Percentiles rank a stretch among this genome's conserved stretches.
Evolutionary conservation across 768 basidiomycete genomes (phyloP).

Genomic region (Kwoniella europaea): DNA sequence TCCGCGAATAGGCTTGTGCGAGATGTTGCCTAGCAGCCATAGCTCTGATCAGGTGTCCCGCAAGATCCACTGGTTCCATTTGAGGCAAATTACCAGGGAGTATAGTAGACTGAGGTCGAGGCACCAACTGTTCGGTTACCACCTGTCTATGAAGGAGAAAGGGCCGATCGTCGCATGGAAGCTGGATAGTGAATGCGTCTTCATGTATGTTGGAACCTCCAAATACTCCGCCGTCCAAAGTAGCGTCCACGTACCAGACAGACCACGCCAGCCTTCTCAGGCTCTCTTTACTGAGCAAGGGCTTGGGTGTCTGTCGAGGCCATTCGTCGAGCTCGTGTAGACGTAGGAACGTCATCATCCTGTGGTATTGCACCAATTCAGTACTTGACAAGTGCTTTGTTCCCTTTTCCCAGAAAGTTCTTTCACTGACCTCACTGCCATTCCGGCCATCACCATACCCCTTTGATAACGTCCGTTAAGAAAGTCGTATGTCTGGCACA

Average conservation of each 20-base stretch:
- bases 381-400: not conserved
- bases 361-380: not conserved
- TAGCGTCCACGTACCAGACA: conserved; percentile 28
- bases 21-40: conserved; percentile 18
- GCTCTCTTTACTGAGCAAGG: conserved; percentile 25
- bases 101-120: not conserved
- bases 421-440: conserved; percentile 26
- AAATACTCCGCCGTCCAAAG: conserved; percentile 24
- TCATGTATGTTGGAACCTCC: conserved; percentile 28
- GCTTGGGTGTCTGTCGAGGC: conserved; percentile 20
- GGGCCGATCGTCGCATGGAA: conserved; percentile 26
- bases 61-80: conserved; percentile 1
- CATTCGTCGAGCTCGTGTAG: conserved; percentile 32
- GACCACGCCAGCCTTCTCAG: conserved; percentile 35
- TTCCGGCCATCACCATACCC: conserved; percentile 32
- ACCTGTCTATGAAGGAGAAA: conserved; percentile 24
- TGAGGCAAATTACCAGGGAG: not conserved
- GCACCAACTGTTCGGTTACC: conserved; percentile 8
- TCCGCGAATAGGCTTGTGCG: conserved; percentile 17
- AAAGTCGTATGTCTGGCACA: conserved; percentile 26
- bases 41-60: conserved; percentile 14
- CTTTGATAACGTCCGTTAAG: conserved; percentile 15
- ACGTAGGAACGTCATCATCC: conserved; percentile 39
- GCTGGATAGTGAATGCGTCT: conserved; percentile 26
- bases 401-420: not conserved